Percentiles rank a stretch among this genome's conserved stretches.
These are phyloP conservation scores for Wolfiporia cocos DNA, from an alignment of 1,284 basidiomycete species.

Conservation along the genomic window DNA sequence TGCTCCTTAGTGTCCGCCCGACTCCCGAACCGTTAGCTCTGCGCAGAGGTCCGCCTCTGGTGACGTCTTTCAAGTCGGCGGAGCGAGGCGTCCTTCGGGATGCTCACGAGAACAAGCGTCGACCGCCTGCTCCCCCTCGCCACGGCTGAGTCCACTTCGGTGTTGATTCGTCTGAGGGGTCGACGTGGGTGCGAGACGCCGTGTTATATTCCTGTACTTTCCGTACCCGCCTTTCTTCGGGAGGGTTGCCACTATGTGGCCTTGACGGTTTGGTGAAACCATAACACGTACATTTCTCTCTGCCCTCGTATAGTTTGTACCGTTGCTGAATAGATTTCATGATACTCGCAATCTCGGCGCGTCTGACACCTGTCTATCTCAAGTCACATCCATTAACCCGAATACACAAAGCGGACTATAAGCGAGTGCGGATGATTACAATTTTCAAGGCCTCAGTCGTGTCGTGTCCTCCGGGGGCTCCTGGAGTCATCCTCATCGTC, in stretches of 20 bases:
- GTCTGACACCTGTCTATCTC: no score
- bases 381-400: not conserved
- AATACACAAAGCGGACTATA: not conserved
- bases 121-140: constrained; percentile 25
- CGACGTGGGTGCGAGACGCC: constrained; percentile 40
- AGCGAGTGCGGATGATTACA: not conserved
- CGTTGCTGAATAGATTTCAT: not conserved
- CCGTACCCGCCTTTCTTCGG: constrained; percentile 40
- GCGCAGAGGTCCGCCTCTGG: constrained; percentile 28
- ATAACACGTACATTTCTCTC: constrained; percentile 54
- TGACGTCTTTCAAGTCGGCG: constrained; percentile 59
- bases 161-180: constrained; percentile 32
- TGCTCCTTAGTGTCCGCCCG: constrained; percentile 30
- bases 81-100: constrained; percentile 61
- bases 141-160: constrained; percentile 33
- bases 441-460: not conserved
- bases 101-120: constrained; percentile 64
- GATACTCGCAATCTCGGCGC: no score
- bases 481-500: constrained; percentile 33
- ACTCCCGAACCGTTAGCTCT: constrained; percentile 34
- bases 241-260: constrained; percentile 63
- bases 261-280: constrained; percentile 75
- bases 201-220: constrained; percentile 77
- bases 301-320: not conserved
- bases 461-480: constrained; percentile 5